phyloP scores from a whole-genome alignment of 2,329 filamentous ascomycete genomes.

The Tolypocladium capitatum region DNA sequence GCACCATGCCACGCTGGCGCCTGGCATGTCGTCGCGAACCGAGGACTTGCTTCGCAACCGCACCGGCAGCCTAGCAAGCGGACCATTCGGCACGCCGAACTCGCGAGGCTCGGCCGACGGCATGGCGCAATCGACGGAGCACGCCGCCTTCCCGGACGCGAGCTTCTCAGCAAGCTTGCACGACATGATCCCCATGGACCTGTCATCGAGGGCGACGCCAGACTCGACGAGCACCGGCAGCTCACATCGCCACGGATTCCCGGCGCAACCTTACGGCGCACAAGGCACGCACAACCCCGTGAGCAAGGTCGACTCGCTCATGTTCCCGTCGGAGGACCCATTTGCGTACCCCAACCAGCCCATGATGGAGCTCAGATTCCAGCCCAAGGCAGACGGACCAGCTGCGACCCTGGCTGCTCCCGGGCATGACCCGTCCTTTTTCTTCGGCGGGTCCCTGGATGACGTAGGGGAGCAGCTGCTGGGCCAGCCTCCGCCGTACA shows the following conservation, averaged over 20 bases:
- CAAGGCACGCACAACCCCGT: slow-evolving; percentile 31
- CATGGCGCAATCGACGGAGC: slow-evolving; percentile 15
- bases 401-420: slow-evolving; percentile 18
- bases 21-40: slow-evolving; percentile 19
- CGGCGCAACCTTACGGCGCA: slow-evolving; percentile 17
- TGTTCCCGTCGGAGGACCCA: slow-evolving; percentile 68
- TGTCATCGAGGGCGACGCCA: slow-evolving; percentile 28
- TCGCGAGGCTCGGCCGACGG: slow-evolving; percentile 21
- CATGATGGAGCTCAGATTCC: slow-evolving; percentile 45
- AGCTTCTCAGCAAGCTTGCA: slow-evolving; percentile 26
- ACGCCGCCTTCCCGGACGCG: slow-evolving; percentile 19
- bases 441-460: slow-evolving; percentile 40
- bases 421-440: slow-evolving; percentile 29
- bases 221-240: slow-evolving; percentile 29
- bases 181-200: slow-evolving; percentile 32
- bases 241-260: slow-evolving; percentile 21
- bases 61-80: slow-evolving; percentile 10
- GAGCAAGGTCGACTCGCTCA: slow-evolving; percentile 61
- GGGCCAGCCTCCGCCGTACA: slow-evolving; percentile 56
- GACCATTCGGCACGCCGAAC: slow-evolving; percentile 10
- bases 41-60: slow-evolving; percentile 20
- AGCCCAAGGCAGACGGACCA: slow-evolving; percentile 19
- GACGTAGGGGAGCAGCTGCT: slow-evolving; percentile 64
- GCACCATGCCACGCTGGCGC: slow-evolving; percentile 16
- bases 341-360: slow-evolving; percentile 71